Percentiles rank a stretch among this genome's conserved stretches.
Conservation (phyloP, 305 asterid species). For the Fraxinus platypoda region DNA sequence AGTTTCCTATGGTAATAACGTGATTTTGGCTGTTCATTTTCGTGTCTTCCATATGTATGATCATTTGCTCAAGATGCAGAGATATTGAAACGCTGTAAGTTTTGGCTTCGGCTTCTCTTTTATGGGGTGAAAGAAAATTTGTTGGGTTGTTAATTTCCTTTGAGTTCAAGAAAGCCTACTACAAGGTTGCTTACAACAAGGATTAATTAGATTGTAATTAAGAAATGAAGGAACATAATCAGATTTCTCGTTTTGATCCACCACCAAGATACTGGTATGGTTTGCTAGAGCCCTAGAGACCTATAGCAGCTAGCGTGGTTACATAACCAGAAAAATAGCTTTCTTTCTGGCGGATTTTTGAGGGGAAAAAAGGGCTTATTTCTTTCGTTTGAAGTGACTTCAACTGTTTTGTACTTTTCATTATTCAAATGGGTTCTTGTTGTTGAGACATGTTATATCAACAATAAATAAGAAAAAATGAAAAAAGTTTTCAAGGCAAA, state of each 20-base stretch:
- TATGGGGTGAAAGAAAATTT: background rate
- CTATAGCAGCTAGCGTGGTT: background rate
- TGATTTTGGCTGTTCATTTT: background rate
- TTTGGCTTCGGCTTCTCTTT: background rate
- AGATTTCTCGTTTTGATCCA: background rate
- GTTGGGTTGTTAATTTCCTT: background rate
- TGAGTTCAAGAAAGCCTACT: background rate
- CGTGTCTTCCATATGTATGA: background rate
- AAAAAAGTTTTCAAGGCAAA: background rate
- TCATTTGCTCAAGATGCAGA: background rate
- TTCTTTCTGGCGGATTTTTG: background rate
- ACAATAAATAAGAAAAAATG: background rate
- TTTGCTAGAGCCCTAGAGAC: background rate
- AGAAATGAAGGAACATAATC: background rate
- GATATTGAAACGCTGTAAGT: background rate
- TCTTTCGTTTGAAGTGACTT: background rate
- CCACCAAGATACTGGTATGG: background rate
- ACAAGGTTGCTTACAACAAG: background rate
- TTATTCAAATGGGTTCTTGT: background rate
- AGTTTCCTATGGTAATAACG: background rate
- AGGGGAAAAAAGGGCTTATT: background rate
- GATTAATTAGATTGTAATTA: background rate
- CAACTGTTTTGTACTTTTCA: background rate
- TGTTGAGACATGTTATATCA: background rate
- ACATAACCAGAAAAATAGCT: background rate